A percentile compares a stretch with the other conserved stretches of the same genome.
These are phyloP conservation scores for Globisporangium yorkense DNA, from an alignment of 352 stramenopile species.

Conservation along the genomic window DNA sequence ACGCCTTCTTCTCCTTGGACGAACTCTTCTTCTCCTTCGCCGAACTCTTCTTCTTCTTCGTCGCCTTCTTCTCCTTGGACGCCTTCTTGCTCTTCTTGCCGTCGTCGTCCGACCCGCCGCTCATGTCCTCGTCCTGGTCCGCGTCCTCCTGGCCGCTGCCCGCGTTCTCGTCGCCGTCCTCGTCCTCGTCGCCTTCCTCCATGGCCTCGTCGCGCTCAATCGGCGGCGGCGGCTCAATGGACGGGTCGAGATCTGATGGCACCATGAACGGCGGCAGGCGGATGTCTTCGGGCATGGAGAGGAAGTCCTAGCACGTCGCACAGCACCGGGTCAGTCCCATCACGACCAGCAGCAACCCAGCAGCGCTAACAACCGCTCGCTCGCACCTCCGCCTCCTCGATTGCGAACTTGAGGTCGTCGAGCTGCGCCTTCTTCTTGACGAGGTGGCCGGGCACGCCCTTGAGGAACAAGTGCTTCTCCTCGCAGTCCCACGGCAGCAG, in stretches of 20 bases:
- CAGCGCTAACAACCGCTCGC: background rate
- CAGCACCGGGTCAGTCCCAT: background rate
- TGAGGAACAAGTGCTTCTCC: conserved; percentile 61
- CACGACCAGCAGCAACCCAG: background rate
- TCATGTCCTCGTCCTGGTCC: conserved; percentile 14
- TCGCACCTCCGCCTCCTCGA: conserved; percentile 55
- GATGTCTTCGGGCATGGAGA: conserved; percentile 70
- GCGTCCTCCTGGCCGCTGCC: conserved; percentile 9
- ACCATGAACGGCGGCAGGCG: conserved; percentile 73
- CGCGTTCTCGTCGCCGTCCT: conserved; percentile 17
- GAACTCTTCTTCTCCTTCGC: conserved; percentile 17
- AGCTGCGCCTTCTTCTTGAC: conserved; percentile 57
- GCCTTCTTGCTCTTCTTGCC: conserved; percentile 22
- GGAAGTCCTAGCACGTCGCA: conserved; percentile 40
- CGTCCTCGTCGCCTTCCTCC: conserved; percentile 22
- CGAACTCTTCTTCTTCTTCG: conserved; percentile 25
- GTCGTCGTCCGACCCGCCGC: conserved; percentile 17
- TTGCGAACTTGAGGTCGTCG: conserved; percentile 39
- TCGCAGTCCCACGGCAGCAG: conserved; percentile 67
- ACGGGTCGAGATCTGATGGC: conserved; percentile 74
- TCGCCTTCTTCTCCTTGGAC: conserved; percentile 21
- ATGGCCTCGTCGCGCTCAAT: conserved; percentile 21
- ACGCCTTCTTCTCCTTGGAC: conserved; percentile 16
- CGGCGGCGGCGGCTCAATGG: conserved; percentile 51
- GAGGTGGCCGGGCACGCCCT: conserved; percentile 59